These are phyloP conservation scores for Xerophyta viscosa DNA, from an alignment of 106 monocot genomes.

Conservation along the genomic window DNA sequence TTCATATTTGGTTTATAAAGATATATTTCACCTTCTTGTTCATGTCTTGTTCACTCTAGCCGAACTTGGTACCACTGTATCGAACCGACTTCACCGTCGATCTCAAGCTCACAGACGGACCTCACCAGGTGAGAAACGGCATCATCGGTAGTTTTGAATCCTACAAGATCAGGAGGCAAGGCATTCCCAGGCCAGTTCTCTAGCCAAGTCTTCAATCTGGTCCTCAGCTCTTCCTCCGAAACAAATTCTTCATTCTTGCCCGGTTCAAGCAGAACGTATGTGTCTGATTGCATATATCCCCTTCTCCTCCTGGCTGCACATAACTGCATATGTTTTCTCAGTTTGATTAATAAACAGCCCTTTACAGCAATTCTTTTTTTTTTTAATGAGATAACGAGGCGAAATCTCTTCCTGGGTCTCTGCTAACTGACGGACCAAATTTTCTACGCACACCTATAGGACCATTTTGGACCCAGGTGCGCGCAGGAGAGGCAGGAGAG, in stretches of 20 bases:
- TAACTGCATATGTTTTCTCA: constrained; percentile 31
- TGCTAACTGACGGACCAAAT: too few relatives aligned
- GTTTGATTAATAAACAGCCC: too few relatives aligned
- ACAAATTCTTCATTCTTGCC: constrained; percentile 73
- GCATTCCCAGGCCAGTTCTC: constrained; percentile 59
- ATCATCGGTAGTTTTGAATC: constrained; percentile 54
- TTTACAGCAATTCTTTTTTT: too few relatives aligned
- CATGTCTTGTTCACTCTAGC: constrained; percentile 32
- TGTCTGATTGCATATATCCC: constrained; percentile 60
- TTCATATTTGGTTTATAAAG: too few relatives aligned
- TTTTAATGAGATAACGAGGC: too few relatives aligned
- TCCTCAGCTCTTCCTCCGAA: constrained; percentile 53
- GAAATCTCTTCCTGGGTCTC: too few relatives aligned
- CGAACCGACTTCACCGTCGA: constrained; percentile 70
- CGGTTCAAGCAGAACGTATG: constrained; percentile 74
- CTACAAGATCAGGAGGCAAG: constrained; percentile 67
- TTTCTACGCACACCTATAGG: too few relatives aligned
- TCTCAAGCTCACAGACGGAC: constrained; percentile 84
- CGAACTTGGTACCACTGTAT: constrained; percentile 83
- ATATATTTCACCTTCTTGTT: not conserved
- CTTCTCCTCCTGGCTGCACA: constrained; percentile 57
- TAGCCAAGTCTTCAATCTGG: constrained; percentile 54
- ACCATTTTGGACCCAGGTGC: too few relatives aligned
- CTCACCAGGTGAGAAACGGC: constrained; percentile 64
- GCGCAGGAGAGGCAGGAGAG: too few relatives aligned